A percentile compares a stretch with the other conserved stretches of the same genome.
These are phyloP conservation scores for Lathyrus tuberosus DNA, from an alignment of 306 rosid genomes.

Conservation along the genomic window DNA sequence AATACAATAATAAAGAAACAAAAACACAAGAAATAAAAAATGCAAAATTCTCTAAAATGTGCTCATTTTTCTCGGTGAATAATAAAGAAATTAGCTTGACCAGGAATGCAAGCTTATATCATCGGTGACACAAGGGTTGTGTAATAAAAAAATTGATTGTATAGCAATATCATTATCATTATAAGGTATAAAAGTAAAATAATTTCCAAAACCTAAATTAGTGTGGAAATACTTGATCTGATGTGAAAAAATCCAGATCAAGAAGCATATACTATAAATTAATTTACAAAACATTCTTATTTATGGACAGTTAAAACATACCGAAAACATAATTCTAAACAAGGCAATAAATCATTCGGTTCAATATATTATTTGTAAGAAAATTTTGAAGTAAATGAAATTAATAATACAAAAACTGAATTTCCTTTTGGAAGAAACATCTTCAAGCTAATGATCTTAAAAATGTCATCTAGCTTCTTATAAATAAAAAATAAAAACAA, in stretches of 20 bases:
- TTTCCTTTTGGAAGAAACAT: background rate
- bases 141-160: conserved; percentile 5
- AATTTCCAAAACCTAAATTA: background rate
- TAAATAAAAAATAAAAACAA: background rate
- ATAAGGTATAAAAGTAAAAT: background rate
- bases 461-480: background rate
- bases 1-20: background rate
- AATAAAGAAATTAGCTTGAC: conserved; percentile 13
- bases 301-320: background rate
- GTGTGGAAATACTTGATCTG: background rate
- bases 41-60: background rate
- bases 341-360: background rate
- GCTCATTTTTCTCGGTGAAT: background rate
- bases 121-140: background rate
- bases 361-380: conserved; percentile 1
- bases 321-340: background rate
- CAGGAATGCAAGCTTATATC: background rate
- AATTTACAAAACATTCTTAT: background rate
- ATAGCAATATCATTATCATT: background rate
- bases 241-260: background rate
- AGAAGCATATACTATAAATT: background rate
- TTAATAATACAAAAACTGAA: background rate
- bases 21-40: background rate
- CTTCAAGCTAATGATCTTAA: background rate
- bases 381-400: conserved; percentile 9